Evolutionary conservation across 768 basidiomycete genomes (phyloP), one percentile per base, ranked within the genome.

Genomic region (Xerocomellus intermedius): DNA sequence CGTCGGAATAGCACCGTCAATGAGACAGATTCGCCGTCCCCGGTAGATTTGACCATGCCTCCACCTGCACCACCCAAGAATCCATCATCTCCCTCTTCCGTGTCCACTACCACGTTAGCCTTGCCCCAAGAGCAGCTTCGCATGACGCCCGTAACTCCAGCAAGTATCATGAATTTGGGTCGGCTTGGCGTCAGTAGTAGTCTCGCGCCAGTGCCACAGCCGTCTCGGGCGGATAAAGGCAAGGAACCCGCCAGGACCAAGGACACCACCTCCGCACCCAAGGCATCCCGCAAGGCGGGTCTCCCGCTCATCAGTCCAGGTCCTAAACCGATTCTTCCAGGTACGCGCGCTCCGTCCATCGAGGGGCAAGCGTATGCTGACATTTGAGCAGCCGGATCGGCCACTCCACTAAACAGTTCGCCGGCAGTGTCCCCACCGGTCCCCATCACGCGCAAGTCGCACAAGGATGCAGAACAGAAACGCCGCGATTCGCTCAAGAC

Each of bases 391-490:
- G 75, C 75, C 10, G 74, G 74, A 9, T 70, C 69, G 26, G 60
- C 72, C 35, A 41, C 66, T 22, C 53, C 69, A 35, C 55, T 70
- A 21, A 69, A 64, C 30, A 45, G 61, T 14, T 59, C 71, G 21
- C 62, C 65, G 4, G 39, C 64, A 8, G 21, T 68, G 39, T 62
- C 68, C 59, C 81, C 66, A 42, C 70, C 71, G 39, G 73, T 72
- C 28, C 78, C 78, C 35, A 71, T 80, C 44, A 81, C 84, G 55
- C 92, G 91, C 70, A 87, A 86, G 28, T 91, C 91, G 8, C 91
- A 99, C 73, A 98, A 98, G 73, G 91, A 87, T 13, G 97, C 97
- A 6, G 97, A 99, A 72, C 97, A 99, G 70, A 94, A 95, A 69
- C 88, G 97, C 42, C 86, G 97, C 9, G 96, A 99, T 72, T 94